These are phyloP conservation scores for Ceratobasidium sp. DNA, from an alignment of 1,284 basidiomycete genomes.

Conservation along the genomic window DNA sequence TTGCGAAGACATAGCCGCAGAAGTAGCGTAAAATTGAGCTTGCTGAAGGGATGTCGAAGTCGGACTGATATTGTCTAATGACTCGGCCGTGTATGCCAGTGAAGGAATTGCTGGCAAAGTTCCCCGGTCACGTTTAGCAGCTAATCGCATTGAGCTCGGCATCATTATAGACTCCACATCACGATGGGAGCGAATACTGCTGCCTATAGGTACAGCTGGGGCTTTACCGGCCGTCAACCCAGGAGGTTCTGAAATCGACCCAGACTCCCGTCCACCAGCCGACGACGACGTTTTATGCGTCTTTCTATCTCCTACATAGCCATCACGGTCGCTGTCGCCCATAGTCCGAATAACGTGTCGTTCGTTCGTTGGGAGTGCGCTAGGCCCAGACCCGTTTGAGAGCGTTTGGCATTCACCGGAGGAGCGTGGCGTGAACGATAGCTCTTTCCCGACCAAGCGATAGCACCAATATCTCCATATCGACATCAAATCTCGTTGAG, in stretches of 20 bases:
- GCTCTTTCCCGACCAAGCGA: slow-evolving; percentile 10
- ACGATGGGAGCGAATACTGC: too few relatives aligned
- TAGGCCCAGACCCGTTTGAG: slow-evolving; percentile 13
- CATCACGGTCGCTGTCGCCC: background rate
- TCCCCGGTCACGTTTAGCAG: background rate
- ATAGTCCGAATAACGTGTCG: background rate
- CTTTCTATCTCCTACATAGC: background rate
- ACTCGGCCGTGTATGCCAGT: slow-evolving; percentile 14
- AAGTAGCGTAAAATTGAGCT: slow-evolving; percentile 6
- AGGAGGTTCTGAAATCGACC: slow-evolving; percentile 21
- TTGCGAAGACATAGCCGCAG: slow-evolving; percentile 8
- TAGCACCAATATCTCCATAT: slow-evolving; percentile 32
- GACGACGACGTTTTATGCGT: slow-evolving; percentile 16
- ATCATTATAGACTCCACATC: background rate
- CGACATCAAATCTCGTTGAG: slow-evolving; percentile 17
- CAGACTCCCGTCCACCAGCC: slow-evolving; percentile 19
- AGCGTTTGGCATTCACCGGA: slow-evolving; percentile 27
- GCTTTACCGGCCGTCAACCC: background rate
- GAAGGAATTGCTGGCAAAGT: background rate
- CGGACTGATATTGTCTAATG: background rate
- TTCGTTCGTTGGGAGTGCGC: background rate
- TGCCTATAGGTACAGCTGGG: too few relatives aligned
- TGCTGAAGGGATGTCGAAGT: background rate
- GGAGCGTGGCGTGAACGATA: slow-evolving; percentile 19
- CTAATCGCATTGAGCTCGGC: background rate